A percentile compares a stretch with the other conserved stretches of the same genome.
phyloP scores from a whole-genome alignment of 2,329 filamentous ascomycete genomes.

The Penicillium sp. region DNA sequence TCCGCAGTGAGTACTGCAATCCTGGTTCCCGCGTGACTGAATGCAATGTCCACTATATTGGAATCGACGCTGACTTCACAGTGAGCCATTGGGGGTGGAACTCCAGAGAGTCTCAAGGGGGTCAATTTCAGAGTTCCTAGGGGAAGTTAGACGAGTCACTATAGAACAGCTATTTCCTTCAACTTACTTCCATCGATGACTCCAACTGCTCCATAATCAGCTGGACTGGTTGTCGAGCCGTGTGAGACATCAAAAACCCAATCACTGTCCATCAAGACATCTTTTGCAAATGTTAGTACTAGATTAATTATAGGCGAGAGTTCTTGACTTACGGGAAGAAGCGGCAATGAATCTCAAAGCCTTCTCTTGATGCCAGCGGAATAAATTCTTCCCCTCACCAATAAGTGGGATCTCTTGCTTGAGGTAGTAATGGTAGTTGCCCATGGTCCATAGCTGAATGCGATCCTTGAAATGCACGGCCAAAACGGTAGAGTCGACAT shows the following conservation, averaged over 20 bases:
- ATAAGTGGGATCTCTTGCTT: conserved; percentile 73
- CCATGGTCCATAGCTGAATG: conserved; percentile 93
- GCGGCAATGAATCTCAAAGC: conserved; percentile 63
- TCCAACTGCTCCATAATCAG: conserved; percentile 74
- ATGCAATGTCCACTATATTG: conserved; percentile 69
- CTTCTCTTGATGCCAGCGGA: conserved; percentile 81
- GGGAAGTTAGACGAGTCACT: conserved; percentile 17
- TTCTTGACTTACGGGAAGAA: conserved; percentile 42
- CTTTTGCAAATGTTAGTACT: conserved; percentile 21
- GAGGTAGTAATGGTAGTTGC: conserved; percentile 97
- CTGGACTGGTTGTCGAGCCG: conserved; percentile 65
- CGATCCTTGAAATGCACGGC: conserved; percentile 71
- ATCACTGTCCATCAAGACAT: conserved; percentile 58
- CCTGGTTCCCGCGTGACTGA: conserved; percentile 60
- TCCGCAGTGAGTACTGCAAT: conserved; percentile 69
- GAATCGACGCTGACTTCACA: conserved; percentile 64
- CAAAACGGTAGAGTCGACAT: conserved; percentile 83
- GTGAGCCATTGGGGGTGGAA: conserved; percentile 89
- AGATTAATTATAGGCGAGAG: conserved; percentile 7
- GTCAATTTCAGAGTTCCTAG: conserved; percentile 70
- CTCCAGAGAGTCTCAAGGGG: conserved; percentile 74
- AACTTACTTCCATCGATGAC: conserved; percentile 74
- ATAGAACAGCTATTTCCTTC: background rate
- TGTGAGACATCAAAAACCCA: conserved; percentile 65
- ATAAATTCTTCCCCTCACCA: conserved; percentile 14